Percentiles rank a stretch among this genome's conserved stretches.
These are phyloP conservation scores for Vachellia collinsii DNA, from an alignment of 306 rosid genomes.

Conservation along the genomic window DNA sequence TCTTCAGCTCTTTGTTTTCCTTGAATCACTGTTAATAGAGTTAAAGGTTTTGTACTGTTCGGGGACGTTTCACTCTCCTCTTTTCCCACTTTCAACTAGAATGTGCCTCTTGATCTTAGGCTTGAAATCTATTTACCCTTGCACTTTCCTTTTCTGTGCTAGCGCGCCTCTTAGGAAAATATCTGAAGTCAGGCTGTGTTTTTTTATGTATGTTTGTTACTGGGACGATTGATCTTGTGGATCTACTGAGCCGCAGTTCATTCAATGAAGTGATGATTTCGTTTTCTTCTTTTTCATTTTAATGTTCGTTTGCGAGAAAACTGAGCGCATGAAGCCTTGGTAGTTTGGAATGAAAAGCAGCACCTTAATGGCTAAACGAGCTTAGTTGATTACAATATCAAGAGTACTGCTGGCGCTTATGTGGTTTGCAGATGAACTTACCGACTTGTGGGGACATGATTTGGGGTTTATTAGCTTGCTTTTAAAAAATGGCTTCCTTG, in stretches of 20 bases:
- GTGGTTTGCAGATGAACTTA: not conserved
- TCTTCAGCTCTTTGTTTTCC: slow-evolving; percentile 21
- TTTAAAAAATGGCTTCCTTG: not conserved
- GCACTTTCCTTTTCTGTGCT: not conserved
- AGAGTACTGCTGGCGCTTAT: not conserved
- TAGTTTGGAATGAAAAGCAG: not conserved
- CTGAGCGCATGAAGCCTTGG: not conserved
- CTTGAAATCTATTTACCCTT: not conserved
- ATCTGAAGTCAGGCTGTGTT: not conserved
- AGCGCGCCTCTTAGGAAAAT: not conserved
- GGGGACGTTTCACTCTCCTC: not conserved
- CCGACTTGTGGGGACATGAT: not conserved
- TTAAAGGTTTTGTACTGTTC: not conserved
- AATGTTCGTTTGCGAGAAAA: slow-evolving; percentile 27
- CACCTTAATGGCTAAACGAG: not conserved
- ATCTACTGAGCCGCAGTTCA: slow-evolving; percentile 27
- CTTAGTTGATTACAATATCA: slow-evolving; percentile 19
- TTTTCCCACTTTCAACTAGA: slow-evolving; percentile 10
- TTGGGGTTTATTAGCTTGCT: slow-evolving; percentile 6
- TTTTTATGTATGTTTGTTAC: not conserved
- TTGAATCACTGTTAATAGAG: slow-evolving; percentile 8
- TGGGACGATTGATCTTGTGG: slow-evolving; percentile 26
- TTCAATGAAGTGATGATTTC: not conserved
- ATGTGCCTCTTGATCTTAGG: slow-evolving; percentile 11
- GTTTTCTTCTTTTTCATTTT: not conserved